Conservation (phyloP, 805 yeast species). For the Clavispora vitiphila region DNA sequence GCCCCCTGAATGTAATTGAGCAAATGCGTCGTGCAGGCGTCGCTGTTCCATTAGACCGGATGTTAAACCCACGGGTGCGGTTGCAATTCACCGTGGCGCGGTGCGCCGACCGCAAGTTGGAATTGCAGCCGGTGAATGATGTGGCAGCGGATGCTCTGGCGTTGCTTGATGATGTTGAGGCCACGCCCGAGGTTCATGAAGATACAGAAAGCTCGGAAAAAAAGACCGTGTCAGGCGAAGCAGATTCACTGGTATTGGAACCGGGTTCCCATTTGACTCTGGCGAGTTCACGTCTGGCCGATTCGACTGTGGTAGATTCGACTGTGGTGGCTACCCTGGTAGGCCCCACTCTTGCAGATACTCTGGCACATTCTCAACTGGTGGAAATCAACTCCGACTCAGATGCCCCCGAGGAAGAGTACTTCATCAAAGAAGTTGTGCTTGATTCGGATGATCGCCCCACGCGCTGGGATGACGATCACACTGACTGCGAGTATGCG, state of each 20-base stretch:
- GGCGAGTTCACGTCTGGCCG: too few species aligned
- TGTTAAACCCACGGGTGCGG: slow-evolving; percentile 10
- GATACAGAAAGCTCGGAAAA: too few species aligned
- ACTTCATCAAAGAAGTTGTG: not conserved
- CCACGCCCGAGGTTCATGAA: not conserved
- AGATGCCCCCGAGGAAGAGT: slow-evolving; percentile 3
- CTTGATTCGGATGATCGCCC: not conserved
- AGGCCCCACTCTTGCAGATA: too few species aligned
- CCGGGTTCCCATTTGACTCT: too few species aligned
- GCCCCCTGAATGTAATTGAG: slow-evolving; percentile 19
- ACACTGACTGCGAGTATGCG: not conserved
- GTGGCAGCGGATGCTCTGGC: slow-evolving; percentile 1
- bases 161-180: not conserved
- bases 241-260: too few species aligned
- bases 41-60: slow-evolving; percentile 3
- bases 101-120: slow-evolving; percentile 4
- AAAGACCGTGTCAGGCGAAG: too few species aligned
- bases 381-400: not conserved
- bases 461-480: not conserved
- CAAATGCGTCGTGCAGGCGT: not conserved
- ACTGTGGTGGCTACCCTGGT: too few species aligned
- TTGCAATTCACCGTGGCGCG: slow-evolving; percentile 5
- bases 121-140: slow-evolving; percentile 4
- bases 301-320: too few species aligned
- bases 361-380: too few species aligned